Base-by-base conservation (phyloP, 345 rosid species). In the Eucalyptus curtisii region DNA sequence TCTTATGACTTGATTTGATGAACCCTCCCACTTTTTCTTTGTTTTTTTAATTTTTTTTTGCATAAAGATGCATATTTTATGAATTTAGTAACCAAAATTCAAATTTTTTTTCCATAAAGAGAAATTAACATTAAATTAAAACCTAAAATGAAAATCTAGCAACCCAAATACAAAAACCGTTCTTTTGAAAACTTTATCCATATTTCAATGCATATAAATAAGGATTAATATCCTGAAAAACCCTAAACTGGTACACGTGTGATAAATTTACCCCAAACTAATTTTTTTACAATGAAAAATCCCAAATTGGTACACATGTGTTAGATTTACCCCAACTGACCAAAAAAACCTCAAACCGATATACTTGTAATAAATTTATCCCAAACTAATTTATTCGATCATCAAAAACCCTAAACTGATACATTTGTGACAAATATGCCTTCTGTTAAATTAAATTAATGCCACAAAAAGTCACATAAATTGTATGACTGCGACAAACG, bases 181-280 rank as follows among this genome's bases (percentile, higher is more conserved):
- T 11, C 7, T 37, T 71, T 71, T 19, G 1, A 71, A 71, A 37
- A 71, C 1, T 37, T 22, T 19, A 71, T 37, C 45, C 14, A 71
- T 37, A 37, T 33, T 71, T 71, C 8, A 7, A 71, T 71, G 81
- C 13, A 37, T 71, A 19, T 11, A 71, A 31, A 71, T 33, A 76
- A 76, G 57, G 0, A 10, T 12, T 1, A 20, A 52, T 52, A 52
- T 0, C 5, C 0, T 20, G 0, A 52, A 52, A 52, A 52, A 20
- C 4, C 1, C 2, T 20, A 52, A 52, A 52, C 0, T 0, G 2
- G 0, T 52, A 52, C 1, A 52, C 10, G 22, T 52, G 25, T 52
- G 10, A 20, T 10, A 52, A 52, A 52, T 19, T 7, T 7, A 19
- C 1, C 1, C 0, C 0, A 52, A 19, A 52, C 0, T 8, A 20